Conservation (phyloP, 768 basidiomycete species). For the Xerocomus brunneocitrinus region DNA sequence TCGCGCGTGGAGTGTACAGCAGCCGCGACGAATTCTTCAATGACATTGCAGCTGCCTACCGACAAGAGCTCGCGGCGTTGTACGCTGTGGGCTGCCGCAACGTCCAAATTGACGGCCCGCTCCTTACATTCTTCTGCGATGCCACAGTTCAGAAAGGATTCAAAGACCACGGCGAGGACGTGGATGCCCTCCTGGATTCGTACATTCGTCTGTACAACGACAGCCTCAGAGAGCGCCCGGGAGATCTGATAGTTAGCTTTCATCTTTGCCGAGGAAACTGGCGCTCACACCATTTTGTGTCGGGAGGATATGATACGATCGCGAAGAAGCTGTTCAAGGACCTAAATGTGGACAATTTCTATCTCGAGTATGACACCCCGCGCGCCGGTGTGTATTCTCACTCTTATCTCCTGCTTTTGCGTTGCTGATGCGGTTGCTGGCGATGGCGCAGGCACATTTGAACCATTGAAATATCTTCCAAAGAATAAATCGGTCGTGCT, state of each 20-base stretch:
- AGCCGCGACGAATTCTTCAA: slow-evolving; percentile 41
- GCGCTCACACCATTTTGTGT: slow-evolving; percentile 35
- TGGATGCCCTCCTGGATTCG: slow-evolving; percentile 59
- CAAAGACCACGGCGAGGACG: slow-evolving; percentile 56
- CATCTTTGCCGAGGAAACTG: slow-evolving; percentile 42
- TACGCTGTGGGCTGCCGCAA: slow-evolving; percentile 21
- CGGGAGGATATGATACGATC: slow-evolving; percentile 44
- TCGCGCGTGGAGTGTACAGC: slow-evolving; percentile 14
- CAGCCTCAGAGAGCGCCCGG: slow-evolving; percentile 34
- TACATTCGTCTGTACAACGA: slow-evolving; percentile 42
- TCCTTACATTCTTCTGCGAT: slow-evolving; percentile 61
- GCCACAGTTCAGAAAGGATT: slow-evolving; percentile 52
- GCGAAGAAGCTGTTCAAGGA: slow-evolving; percentile 43
- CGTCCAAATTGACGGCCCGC: slow-evolving; percentile 45
- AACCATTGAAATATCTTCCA: slow-evolving; percentile 6
- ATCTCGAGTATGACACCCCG: slow-evolving; percentile 46
- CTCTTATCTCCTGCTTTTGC: background rate
- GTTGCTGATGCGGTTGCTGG: background rate
- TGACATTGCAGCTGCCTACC: slow-evolving; percentile 32
- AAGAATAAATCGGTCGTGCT: slow-evolving; percentile 38
- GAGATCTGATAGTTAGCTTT: slow-evolving; percentile 38
- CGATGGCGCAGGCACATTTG: slow-evolving; percentile 23
- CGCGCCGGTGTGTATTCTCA: slow-evolving; percentile 35
- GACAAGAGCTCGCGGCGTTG: background rate
- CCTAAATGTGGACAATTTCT: slow-evolving; percentile 41